Conservation (phyloP, 2,329 filamentous ascomycete genomes). For the Alternaria solani region DNA sequence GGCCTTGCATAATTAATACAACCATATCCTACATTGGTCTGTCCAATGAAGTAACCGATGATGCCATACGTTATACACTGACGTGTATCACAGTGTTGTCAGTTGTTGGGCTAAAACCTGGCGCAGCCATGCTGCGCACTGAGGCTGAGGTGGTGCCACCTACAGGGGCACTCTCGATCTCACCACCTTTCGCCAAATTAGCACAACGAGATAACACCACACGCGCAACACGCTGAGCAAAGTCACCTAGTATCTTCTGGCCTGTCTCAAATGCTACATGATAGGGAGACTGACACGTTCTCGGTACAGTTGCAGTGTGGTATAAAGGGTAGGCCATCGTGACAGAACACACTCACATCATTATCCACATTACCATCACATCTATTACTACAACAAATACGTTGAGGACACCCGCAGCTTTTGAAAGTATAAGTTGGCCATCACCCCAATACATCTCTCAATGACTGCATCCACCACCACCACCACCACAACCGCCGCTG, state of each 20-base stretch:
- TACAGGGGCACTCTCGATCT: neutral
- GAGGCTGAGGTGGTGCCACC: slow-evolving; percentile 11
- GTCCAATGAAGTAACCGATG: neutral
- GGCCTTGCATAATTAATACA: neutral
- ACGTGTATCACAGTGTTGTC: neutral
- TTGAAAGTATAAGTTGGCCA: neutral
- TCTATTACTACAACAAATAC: slow-evolving; percentile 1
- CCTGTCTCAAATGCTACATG: neutral
- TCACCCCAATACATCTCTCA: neutral
- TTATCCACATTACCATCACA: neutral
- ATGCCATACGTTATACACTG: neutral
- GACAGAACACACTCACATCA: neutral
- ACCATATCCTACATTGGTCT: neutral
- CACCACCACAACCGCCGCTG: neutral
- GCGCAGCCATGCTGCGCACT: neutral
- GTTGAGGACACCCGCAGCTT: neutral
- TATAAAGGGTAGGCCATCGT: neutral
- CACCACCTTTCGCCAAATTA: slow-evolving; percentile 10
- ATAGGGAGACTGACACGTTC: neutral
- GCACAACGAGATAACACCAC: slow-evolving; percentile 1
- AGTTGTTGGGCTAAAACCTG: neutral
- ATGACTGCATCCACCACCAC: slow-evolving; percentile 1
- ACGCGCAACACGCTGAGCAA: neutral
- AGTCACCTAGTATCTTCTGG: neutral
- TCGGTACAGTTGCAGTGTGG: neutral